Conservation (phyloP, 495 filamentous ascomycete species). For the Penicillium lagena region DNA sequence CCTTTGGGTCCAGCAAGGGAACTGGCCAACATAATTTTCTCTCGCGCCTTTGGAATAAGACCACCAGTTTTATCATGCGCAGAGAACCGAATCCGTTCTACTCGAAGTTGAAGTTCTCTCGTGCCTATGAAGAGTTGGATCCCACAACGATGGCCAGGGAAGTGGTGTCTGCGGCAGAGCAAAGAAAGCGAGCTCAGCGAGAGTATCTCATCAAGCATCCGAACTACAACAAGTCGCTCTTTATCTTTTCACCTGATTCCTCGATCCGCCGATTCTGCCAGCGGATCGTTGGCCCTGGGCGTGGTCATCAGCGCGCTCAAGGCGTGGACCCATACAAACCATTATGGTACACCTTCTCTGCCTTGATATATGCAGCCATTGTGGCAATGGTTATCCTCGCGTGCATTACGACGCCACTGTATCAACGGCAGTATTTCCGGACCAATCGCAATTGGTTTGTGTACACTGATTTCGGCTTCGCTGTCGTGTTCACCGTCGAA, state of each 20-base stretch:
- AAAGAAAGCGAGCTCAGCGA: slow-evolving; percentile 78
- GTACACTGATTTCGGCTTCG: slow-evolving; percentile 86
- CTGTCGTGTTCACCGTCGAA: slow-evolving; percentile 79
- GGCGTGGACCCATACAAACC: slow-evolving; percentile 80
- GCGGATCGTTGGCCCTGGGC: slow-evolving; percentile 83
- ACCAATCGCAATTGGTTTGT: slow-evolving; percentile 86
- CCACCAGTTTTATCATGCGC: slow-evolving; percentile 47
- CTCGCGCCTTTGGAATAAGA: slow-evolving; percentile 50
- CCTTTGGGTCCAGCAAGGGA: slow-evolving; percentile 20
- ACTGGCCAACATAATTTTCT: slow-evolving; percentile 46
- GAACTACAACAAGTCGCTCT: slow-evolving; percentile 87
- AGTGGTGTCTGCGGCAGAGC: slow-evolving; percentile 74
- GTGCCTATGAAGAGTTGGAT: slow-evolving; percentile 69
- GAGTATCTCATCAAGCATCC: slow-evolving; percentile 85
- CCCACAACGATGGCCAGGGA: slow-evolving; percentile 82
- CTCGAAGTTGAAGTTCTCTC: slow-evolving; percentile 67
- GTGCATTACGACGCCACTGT: slow-evolving; percentile 89
- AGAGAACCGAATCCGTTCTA: slow-evolving; percentile 94
- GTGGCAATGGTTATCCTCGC: slow-evolving; percentile 95
- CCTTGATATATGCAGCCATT: slow-evolving; percentile 88
- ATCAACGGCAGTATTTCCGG: slow-evolving; percentile 79
- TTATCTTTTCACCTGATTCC: slow-evolving; percentile 73
- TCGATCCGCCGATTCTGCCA: slow-evolving; percentile 79
- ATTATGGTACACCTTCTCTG: slow-evolving; percentile 89
- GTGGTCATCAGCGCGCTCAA: slow-evolving; percentile 77